Evolutionary conservation across 306 rosid species (phyloP).

Genomic region (Dryas octopetala): DNA sequence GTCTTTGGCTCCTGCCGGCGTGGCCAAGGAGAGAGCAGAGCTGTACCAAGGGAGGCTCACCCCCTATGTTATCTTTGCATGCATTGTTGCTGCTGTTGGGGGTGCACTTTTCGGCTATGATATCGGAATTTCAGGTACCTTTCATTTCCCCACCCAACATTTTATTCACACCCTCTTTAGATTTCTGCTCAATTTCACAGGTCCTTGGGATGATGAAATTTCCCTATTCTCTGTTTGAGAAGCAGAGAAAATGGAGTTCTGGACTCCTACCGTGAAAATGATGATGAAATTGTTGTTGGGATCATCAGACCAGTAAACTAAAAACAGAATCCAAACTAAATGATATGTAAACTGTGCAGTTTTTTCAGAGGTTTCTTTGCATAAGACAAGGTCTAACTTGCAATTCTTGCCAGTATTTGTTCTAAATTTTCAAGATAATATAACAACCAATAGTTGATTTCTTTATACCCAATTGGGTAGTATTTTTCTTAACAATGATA

Average conservation of each 20-base stretch:
- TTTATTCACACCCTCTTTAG: background rate
- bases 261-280: background rate
- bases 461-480: too few species aligned
- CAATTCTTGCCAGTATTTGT: background rate
- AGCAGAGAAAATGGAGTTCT: background rate
- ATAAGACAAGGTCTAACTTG: background rate
- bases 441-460: background rate
- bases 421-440: background rate
- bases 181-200: background rate
- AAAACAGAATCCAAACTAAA: background rate
- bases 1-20: conserved; percentile 43
- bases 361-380: background rate
- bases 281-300: background rate
- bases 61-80: conserved; percentile 58
- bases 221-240: background rate
- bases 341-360: background rate
- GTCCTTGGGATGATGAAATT: too few species aligned
- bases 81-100: conserved; percentile 77
- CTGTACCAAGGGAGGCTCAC: conserved; percentile 68
- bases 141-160: background rate
- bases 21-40: conserved; percentile 62
- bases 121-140: conserved; percentile 78
- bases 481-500: too few species aligned
- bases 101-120: conserved; percentile 85
- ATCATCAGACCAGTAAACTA: background rate